Evolutionary conservation across 768 basidiomycete species (phyloP), one percentile per base, ranked within the genome.

Genomic region (Termitomyces sp.): DNA sequence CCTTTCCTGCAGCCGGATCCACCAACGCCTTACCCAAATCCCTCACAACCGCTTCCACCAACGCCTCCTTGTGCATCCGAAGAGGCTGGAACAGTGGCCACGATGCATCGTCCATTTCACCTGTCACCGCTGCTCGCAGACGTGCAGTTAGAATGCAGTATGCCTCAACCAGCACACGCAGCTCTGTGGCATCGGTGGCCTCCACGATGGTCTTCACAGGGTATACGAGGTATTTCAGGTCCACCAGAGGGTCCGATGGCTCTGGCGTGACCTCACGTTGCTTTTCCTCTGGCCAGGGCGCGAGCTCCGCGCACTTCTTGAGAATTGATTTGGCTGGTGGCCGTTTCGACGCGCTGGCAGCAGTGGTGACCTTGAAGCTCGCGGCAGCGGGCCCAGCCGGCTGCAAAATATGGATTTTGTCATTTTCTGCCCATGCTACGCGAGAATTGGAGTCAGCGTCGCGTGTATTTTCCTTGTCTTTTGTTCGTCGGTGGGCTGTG

Each of bases 61-160:
- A 78, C 7, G 69, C 70, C 4, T 73, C 74, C 2, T 70, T 67
- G 58, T 87, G 75, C 63, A 79, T 80, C 43, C 85, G 75, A 25
- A 93, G 67, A 0, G 90, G 89, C 49, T 85, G 79, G 63, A 93
- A 89, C 6, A 92, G 73, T 3, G 88, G 84, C 82, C 84, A 87
- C 10, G 83, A 84, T 59, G 81, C 76, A 68, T 85, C 75, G 59
- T 89, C 82, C 0, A 80, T 78, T 49, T 73, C 70, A 14, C 71
- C 67, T 29, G 69, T 63, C 23, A 82, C 71, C 21, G 71, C 71
- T 0, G 79, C 68, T 19, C 88, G 77, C 25, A 92, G 68, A 27
- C 92, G 84, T 11, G 83, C 82, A 8, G 83, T 78, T 27, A 94
- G 80, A 32, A 89, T 68, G 27, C 82, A 85, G 68, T 92, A 92